Percentiles rank a stretch among this genome's conserved stretches.
Evolutionary conservation across 306 rosid genomes (phyloP).

Genomic region (Canavalia gladiata): DNA sequence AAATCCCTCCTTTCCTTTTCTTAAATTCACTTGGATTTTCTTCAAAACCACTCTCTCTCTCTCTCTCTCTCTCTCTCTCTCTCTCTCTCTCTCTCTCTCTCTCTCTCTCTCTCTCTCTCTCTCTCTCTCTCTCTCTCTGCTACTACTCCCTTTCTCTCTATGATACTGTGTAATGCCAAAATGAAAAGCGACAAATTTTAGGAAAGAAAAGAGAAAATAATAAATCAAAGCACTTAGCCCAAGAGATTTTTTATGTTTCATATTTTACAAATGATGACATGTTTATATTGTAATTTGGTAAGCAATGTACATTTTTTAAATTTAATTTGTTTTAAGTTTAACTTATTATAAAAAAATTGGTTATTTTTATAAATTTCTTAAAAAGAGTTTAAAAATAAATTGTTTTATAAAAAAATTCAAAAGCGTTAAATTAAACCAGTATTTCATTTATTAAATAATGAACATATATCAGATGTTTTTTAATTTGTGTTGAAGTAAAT

Average conservation of each 20-base stretch:
- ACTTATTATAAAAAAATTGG: neutral
- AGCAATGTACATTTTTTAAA: neutral
- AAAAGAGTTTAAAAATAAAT: too few relatives aligned
- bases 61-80: neutral
- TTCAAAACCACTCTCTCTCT: slow-evolving; percentile 27
- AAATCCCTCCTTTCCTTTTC: neutral
- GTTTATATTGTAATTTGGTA: neutral
- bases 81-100: neutral
- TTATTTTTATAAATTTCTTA: too few relatives aligned
- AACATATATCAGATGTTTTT: too few relatives aligned
- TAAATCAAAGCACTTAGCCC: slow-evolving; percentile 40
- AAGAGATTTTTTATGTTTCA: too few relatives aligned
- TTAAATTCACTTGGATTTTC: slow-evolving; percentile 34
- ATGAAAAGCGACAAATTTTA: slow-evolving; percentile 39
- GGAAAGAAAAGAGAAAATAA: slow-evolving; percentile 6
- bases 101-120: neutral
- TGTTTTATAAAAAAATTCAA: too few relatives aligned
- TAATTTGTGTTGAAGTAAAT: too few relatives aligned
- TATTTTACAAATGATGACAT: neutral
- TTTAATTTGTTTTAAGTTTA: neutral
- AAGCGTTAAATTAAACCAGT: too few relatives aligned
- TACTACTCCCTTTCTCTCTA: slow-evolving; percentile 13
- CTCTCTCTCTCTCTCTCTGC: neutral
- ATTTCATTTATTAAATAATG: too few relatives aligned
- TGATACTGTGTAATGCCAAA: slow-evolving; percentile 60